phyloP scores from a whole-genome alignment of 192 early-diverging fungal species.

The Funneliformis mosseae region DNA sequence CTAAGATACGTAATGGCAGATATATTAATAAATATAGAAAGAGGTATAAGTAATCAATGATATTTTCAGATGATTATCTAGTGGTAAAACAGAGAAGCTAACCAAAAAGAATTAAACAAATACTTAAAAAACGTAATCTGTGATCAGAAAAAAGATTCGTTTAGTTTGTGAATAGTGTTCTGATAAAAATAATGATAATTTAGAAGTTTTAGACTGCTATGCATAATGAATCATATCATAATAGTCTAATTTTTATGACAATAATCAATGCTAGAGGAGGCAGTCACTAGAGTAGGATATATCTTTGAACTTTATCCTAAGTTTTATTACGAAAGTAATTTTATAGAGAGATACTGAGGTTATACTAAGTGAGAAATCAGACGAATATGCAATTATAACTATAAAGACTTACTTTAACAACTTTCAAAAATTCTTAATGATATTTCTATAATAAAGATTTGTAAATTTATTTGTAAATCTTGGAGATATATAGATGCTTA shows the following conservation, averaged over 20 bases:
- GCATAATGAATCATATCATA: slow-evolving; percentile 11
- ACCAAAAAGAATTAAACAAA: slow-evolving; percentile 39
- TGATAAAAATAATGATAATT: slow-evolving; percentile 11
- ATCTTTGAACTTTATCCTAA: too few relatives aligned
- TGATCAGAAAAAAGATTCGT: slow-evolving; percentile 27
- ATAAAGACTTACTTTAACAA: background rate
- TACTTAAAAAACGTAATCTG: slow-evolving; percentile 32
- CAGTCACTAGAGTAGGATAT: slow-evolving; percentile 4
- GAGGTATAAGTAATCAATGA: slow-evolving; percentile 3
- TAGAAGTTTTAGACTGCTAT: slow-evolving; percentile 3
- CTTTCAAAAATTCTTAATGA: background rate
- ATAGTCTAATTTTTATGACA: slow-evolving; percentile 26
- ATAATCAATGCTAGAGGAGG: slow-evolving; percentile 20
- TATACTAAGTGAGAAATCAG: too few relatives aligned
- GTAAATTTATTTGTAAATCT: background rate
- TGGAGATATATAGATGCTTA: slow-evolving; percentile 31
- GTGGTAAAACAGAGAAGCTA: slow-evolving; percentile 31
- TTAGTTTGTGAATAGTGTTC: slow-evolving; percentile 33
- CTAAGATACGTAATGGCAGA: slow-evolving; percentile 28
- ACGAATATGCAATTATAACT: too few relatives aligned
- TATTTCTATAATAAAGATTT: background rate
- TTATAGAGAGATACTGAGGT: too few relatives aligned
- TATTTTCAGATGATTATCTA: slow-evolving; percentile 30
- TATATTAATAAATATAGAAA: slow-evolving; percentile 9
- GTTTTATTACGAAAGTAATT: too few relatives aligned